Evolutionary conservation across 495 filamentous ascomycete species (phyloP).

Genomic region (Penicillium nucicola): DNA sequence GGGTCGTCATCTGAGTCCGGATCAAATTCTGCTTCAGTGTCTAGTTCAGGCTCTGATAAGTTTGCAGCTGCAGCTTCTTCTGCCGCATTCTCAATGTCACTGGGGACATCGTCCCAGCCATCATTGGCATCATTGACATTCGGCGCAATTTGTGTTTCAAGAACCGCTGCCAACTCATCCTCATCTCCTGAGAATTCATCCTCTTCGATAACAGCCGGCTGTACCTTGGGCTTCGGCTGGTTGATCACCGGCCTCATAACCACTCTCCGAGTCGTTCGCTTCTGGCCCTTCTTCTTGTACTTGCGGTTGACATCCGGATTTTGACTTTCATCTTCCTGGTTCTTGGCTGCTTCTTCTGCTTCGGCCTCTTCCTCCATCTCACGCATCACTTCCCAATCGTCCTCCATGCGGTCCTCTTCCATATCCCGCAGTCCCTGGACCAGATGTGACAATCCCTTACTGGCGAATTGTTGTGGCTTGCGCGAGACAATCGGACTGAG

Average conservation of each 20-base stretch:
- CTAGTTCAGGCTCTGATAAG: conserved; percentile 32
- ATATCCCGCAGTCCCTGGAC: conserved; percentile 74
- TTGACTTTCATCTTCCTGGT: conserved; percentile 65
- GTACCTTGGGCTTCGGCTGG: conserved; percentile 31
- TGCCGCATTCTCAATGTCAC: conserved; percentile 19
- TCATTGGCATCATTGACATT: conserved; percentile 5
- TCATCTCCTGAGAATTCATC: conserved; percentile 26
- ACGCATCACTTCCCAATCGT: conserved; percentile 76
- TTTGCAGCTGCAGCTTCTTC: conserved; percentile 30
- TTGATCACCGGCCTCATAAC: conserved; percentile 61
- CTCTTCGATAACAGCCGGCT: conserved; percentile 18
- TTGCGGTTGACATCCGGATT: conserved; percentile 50
- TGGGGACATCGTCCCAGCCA: conserved; percentile 2
- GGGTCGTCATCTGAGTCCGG: conserved; percentile 25
- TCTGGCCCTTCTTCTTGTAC: conserved; percentile 93
- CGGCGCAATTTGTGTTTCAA: conserved; percentile 31
- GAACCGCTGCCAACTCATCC: conserved; percentile 28
- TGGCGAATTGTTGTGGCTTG: conserved; percentile 61
- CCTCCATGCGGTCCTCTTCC: conserved; percentile 72
- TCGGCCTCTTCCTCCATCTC: conserved; percentile 68
- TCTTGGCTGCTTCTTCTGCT: conserved; percentile 26
- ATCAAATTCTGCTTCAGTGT: conserved; percentile 23
- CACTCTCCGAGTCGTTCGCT: conserved; percentile 76
- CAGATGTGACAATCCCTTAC: conserved; percentile 72
- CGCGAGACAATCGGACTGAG: conserved; percentile 49